Evolutionary conservation across 2,329 filamentous ascomycete species (phyloP).

Genomic region (Ceratocystis papillata): DNA sequence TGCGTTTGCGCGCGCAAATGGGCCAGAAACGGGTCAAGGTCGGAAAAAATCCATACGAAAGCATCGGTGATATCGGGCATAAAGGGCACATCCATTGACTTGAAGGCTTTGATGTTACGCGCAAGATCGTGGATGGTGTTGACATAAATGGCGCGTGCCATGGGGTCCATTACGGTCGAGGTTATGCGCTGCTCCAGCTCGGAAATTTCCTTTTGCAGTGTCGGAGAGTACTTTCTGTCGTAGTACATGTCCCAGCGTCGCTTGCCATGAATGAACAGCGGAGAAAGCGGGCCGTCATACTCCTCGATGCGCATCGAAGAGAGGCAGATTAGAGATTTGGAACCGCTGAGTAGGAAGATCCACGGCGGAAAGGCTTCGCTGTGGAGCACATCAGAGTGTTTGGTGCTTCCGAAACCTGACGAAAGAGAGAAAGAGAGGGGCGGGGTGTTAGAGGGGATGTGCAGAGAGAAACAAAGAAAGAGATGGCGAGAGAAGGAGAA

Average conservation of each 20-base stretch:
- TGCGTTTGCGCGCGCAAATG: constrained; percentile 29
- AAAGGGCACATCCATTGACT: constrained; percentile 12
- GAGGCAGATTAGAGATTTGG: constrained; percentile 27
- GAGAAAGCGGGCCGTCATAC: constrained; percentile 26
- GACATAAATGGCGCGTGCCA: constrained; percentile 16
- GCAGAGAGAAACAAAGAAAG: background rate
- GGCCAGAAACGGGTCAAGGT: constrained; percentile 32
- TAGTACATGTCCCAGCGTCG: constrained; percentile 26
- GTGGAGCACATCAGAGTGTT: constrained; percentile 30
- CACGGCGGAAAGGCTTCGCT: constrained; percentile 31
- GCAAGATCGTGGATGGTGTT: constrained; percentile 17
- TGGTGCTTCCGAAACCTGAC: constrained; percentile 28
- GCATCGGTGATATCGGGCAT: constrained; percentile 32
- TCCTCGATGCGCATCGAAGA: constrained; percentile 22
- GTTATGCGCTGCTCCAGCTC: constrained; percentile 21
- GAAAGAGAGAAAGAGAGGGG: no score
- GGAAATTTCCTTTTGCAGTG: constrained; percentile 15
- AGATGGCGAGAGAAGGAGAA: background rate
- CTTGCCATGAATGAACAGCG: constrained; percentile 28
- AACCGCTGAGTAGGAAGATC: constrained; percentile 30
- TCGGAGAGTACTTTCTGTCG: constrained; percentile 16
- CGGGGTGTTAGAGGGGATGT: background rate
- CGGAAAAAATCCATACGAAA: constrained; percentile 34
- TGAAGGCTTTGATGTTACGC: constrained; percentile 20
- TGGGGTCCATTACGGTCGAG: constrained; percentile 15